A percentile compares a stretch with the other conserved stretches of the same genome.
phyloP scores from a whole-genome alignment of 257 asterid genomes.

The Solanum raphanifolium region DNA sequence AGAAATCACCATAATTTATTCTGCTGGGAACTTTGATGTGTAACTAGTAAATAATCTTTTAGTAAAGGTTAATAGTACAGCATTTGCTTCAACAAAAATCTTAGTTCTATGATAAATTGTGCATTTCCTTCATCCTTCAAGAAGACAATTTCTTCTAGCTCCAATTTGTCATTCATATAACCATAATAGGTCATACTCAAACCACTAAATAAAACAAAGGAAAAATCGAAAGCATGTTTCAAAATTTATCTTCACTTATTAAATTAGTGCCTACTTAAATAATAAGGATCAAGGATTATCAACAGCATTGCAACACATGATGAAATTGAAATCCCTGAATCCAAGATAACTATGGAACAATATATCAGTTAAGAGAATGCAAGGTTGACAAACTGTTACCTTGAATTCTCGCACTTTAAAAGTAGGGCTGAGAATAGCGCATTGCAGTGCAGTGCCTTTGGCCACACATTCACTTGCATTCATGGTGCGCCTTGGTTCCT shows the following conservation, averaged over 20 bases:
- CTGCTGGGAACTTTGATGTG: not conserved
- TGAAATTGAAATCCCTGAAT: not conserved
- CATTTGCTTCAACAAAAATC: not conserved
- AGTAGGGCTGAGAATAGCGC: conserved; percentile 91
- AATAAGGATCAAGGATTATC: not conserved
- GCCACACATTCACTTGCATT: conserved; percentile 97
- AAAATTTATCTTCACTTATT: not conserved
- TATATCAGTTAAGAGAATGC: not conserved
- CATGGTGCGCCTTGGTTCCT: conserved; percentile 96
- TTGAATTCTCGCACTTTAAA: conserved; percentile 91
- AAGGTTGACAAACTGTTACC: conserved; percentile 24
- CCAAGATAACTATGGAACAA: not conserved
- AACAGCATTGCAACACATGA: not conserved
- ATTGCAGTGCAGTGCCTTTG: conserved; percentile 80
- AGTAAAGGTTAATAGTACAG: not conserved
- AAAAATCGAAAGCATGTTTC: not conserved
- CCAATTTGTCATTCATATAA: not conserved
- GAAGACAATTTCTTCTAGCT: not conserved
- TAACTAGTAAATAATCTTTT: not conserved
- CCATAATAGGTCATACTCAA: not conserved
- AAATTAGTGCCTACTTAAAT: not conserved
- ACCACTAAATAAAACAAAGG: not conserved
- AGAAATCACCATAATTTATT: not conserved
- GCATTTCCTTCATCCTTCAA: not conserved
- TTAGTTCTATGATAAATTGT: not conserved